phyloP scores from a whole-genome alignment of 352 stramenopile genomes.

The Phytophthora pistaciae region DNA sequence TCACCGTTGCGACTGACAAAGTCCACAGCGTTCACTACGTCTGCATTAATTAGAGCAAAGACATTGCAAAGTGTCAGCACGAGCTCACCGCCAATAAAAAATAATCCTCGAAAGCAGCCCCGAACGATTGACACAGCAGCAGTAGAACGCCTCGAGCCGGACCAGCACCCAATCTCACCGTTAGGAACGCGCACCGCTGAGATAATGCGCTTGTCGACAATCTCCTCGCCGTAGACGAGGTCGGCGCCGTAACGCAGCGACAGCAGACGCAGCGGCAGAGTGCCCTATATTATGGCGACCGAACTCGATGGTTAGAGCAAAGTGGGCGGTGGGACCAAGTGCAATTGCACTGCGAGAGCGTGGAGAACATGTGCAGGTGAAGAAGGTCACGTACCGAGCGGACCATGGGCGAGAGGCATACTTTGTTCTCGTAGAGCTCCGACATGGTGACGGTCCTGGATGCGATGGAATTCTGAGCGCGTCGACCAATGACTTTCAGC shows the following conservation, averaged over 20 bases:
- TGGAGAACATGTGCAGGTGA: neutral
- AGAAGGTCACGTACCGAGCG: constrained; percentile 73
- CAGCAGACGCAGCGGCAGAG: constrained; percentile 91
- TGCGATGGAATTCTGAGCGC: constrained; percentile 18
- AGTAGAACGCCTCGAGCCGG: neutral
- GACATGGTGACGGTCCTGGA: constrained; percentile 31
- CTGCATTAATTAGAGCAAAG: constrained; percentile 31
- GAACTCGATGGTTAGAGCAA: constrained; percentile 10
- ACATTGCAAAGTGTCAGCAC: constrained; percentile 7
- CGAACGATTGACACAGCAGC: constrained; percentile 6
- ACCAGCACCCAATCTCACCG: constrained; percentile 33
- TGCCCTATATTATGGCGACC: constrained; percentile 64
- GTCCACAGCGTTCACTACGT: constrained; percentile 88
- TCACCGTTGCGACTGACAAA: constrained; percentile 89
- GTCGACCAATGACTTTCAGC: constrained; percentile 13
- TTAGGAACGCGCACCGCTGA: constrained; percentile 88
- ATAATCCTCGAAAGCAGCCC: neutral
- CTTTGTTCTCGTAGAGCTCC: constrained; percentile 77
- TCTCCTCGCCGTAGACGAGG: constrained; percentile 95
- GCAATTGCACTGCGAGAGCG: constrained; percentile 6
- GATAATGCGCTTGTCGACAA: constrained; percentile 95
- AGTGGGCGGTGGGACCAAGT: neutral
- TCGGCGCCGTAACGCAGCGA: constrained; percentile 93
- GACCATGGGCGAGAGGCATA: constrained; percentile 95
- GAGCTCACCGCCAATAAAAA: neutral